Evolutionary conservation across 2,329 filamentous ascomycete species (phyloP).

Genomic region (Sarocladium kiliense): DNA sequence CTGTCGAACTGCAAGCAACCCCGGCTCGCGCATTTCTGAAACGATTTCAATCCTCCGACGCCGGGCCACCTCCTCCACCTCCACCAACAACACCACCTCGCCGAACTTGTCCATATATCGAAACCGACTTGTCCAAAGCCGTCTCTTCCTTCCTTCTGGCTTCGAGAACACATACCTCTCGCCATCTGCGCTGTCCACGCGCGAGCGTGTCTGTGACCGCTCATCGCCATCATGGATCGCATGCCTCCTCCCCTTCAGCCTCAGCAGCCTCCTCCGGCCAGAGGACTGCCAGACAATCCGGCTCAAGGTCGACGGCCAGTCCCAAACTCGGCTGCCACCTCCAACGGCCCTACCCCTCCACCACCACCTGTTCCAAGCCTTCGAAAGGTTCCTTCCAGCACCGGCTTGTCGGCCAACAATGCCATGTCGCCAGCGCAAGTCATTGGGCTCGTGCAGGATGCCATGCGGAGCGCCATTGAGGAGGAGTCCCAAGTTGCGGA

Average conservation of each 20-base stretch:
- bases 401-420: conserved; percentile 43
- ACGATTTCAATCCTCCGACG: conserved; percentile 9
- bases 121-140: neutral
- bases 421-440: conserved; percentile 59
- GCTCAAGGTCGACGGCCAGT: conserved; percentile 32
- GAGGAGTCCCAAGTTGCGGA: conserved; percentile 62
- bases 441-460: conserved; percentile 59
- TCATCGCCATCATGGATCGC: conserved; percentile 6
- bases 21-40: conserved; percentile 4
- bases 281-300: conserved; percentile 36
- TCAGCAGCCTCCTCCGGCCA: conserved; percentile 15
- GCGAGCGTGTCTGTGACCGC: conserved; percentile 8
- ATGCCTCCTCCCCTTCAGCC: neutral
- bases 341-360: conserved; percentile 32
- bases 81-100: neutral
- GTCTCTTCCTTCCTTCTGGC: neutral
- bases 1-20: neutral
- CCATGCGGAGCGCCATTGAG: conserved; percentile 61
- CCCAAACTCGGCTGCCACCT: conserved; percentile 31
- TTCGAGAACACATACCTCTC: neutral
- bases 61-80: neutral
- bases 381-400: conserved; percentile 41
- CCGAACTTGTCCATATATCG: neutral
- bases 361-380: conserved; percentile 42
- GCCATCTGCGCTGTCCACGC: conserved; percentile 1